phyloP scores from a whole-genome alignment of 495 filamentous ascomycete genomes.

The Delitschia confertaspora region DNA sequence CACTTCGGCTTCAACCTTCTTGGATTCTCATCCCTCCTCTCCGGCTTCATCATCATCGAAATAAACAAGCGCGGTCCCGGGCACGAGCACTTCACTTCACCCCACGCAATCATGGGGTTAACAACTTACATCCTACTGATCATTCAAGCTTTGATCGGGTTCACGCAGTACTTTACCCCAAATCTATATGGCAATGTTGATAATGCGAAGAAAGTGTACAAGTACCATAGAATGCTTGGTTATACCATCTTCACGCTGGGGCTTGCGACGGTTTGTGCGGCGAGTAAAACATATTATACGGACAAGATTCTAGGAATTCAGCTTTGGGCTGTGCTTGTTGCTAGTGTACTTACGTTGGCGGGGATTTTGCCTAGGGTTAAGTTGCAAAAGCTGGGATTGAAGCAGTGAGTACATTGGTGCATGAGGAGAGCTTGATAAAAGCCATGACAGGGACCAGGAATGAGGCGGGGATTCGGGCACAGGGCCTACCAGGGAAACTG shows the following conservation, averaged over 20 bases:
- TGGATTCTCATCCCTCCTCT: constrained; percentile 51
- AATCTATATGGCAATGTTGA: constrained; percentile 64
- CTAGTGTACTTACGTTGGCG: constrained; percentile 50
- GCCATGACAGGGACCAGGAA: too few species aligned
- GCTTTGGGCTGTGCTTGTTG: constrained; percentile 60
- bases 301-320: constrained; percentile 53
- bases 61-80: constrained; percentile 62
- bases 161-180: constrained; percentile 69
- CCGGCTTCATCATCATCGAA: constrained; percentile 70
- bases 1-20: constrained; percentile 61
- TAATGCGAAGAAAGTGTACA: constrained; percentile 73
- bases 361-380: constrained; percentile 72
- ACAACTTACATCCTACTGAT: constrained; percentile 62
- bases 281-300: constrained; percentile 66
- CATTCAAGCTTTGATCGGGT: constrained; percentile 65
- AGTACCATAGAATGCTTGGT: constrained; percentile 76
- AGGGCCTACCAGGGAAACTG: too few species aligned
- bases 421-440: too few species aligned
- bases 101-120: constrained; percentile 72
- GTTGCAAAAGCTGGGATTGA: constrained; percentile 69
- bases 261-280: constrained; percentile 63
- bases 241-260: constrained; percentile 64
- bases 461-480: too few species aligned
- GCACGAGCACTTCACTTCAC: constrained; percentile 60
- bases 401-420: too few species aligned